phyloP scores from a whole-genome alignment of 2,329 filamentous ascomycete species.

The Ceratocystis smalleyi region DNA sequence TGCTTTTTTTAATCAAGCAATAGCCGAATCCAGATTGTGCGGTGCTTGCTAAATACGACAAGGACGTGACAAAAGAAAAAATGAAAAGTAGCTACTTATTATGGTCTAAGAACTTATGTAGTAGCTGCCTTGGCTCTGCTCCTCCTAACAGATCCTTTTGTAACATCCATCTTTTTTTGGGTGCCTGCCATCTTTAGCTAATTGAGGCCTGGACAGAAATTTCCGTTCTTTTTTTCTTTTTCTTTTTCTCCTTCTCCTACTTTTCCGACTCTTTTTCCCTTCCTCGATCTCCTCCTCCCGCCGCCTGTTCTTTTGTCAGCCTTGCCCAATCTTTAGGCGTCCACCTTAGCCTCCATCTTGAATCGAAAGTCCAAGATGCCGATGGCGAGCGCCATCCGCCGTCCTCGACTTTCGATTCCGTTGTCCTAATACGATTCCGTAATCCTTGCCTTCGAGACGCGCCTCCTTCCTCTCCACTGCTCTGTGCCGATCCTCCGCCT shows the following conservation, averaged over 20 bases:
- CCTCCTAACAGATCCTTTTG: neutral
- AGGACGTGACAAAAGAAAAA: neutral
- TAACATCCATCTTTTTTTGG: neutral
- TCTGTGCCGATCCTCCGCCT: neutral
- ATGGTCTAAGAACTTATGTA: neutral
- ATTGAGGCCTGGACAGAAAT: neutral
- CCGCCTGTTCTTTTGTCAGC: neutral
- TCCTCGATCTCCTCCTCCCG: neutral
- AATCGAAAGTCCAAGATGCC: constrained; percentile 13
- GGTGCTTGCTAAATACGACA: neutral
- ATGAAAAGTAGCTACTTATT: neutral
- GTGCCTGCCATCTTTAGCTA: neutral
- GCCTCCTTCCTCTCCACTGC: neutral
- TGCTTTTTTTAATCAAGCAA: neutral
- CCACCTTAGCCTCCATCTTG: constrained; percentile 6
- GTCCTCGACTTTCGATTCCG: constrained; percentile 13
- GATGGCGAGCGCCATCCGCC: constrained; percentile 16
- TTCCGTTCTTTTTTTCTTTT: constrained; percentile 1
- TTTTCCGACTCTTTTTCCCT: neutral
- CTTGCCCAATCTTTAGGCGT: neutral
- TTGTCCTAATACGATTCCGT: constrained; percentile 10
- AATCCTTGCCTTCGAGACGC: constrained; percentile 5
- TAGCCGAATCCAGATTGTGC: neutral
- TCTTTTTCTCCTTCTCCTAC: constrained; percentile 5
- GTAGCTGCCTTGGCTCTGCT: constrained; percentile 2